phyloP scores from a whole-genome alignment of 345 rosid genomes.

The Cochlearia excelsa region DNA sequence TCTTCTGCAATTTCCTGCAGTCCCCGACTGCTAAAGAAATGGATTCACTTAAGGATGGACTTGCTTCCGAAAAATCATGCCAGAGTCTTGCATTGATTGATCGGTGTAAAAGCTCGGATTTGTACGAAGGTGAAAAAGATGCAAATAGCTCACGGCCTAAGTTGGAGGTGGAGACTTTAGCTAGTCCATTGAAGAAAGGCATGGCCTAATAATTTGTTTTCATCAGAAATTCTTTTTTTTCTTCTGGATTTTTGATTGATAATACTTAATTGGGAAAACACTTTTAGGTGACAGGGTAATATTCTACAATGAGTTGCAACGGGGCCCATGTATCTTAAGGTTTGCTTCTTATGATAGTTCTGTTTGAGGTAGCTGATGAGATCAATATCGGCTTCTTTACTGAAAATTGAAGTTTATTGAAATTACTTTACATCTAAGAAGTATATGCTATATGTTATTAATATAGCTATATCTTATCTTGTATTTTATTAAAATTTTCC shows the following conservation, averaged over 20 bases:
- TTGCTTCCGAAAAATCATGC: slow-evolving; percentile 53
- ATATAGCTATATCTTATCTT: too few relatives aligned
- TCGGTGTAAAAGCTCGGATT: slow-evolving; percentile 43
- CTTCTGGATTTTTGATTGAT: slow-evolving; percentile 26
- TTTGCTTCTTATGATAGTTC: slow-evolving; percentile 29
- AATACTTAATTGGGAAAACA: slow-evolving; percentile 30
- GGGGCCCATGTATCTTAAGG: slow-evolving; percentile 54
- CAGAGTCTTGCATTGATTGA: slow-evolving; percentile 46
- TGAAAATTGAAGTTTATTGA: slow-evolving; percentile 1
- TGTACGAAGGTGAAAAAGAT: slow-evolving; percentile 52
- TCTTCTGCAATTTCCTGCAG: too few relatives aligned
- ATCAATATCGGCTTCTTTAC: neutral
- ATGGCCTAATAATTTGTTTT: slow-evolving; percentile 27
- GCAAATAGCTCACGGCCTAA: slow-evolving; percentile 33
- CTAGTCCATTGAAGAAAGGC: slow-evolving; percentile 69
- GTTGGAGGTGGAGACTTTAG: slow-evolving; percentile 16
- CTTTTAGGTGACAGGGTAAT: slow-evolving; percentile 76
- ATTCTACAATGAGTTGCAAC: slow-evolving; percentile 32
- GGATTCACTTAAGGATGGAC: slow-evolving; percentile 66
- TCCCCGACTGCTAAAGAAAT: slow-evolving; percentile 62
- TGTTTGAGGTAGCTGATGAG: neutral
- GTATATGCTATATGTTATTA: neutral
- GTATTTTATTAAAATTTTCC: too few relatives aligned
- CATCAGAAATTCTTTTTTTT: slow-evolving; percentile 9
- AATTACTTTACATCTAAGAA: neutral